A percentile compares a stretch with the other conserved stretches of the same genome.
phyloP scores from a whole-genome alignment of 1,139 yeast genomes.

The Blastobotrys aristatus region DNA sequence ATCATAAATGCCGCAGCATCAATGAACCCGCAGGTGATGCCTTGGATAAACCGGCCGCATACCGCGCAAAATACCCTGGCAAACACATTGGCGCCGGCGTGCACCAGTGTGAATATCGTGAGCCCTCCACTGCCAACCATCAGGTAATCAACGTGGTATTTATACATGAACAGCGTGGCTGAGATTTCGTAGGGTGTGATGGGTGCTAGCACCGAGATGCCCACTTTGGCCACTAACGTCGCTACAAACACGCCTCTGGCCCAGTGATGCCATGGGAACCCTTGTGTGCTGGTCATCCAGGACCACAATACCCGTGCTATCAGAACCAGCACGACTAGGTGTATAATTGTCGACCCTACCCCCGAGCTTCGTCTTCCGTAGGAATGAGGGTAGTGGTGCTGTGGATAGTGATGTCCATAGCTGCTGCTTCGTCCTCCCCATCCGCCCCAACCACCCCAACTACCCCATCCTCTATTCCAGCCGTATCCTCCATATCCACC shows the following conservation, averaged over 20 bases:
- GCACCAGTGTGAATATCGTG: conserved; percentile 3
- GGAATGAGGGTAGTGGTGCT: neutral
- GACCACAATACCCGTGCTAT: neutral
- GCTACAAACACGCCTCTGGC: conserved; percentile 5
- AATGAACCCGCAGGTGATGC: conserved; percentile 4
- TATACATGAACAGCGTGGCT: conserved; percentile 1
- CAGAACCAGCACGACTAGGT: neutral
- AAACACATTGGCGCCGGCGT: neutral
- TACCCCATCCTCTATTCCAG: neutral
- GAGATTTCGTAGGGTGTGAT: conserved; percentile 3
- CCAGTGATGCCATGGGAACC: conserved; percentile 8
- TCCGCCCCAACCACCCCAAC: neutral
- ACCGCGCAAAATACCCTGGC: conserved; percentile 8
- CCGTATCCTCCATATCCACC: neutral
- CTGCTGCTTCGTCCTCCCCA: neutral
- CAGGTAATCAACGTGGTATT: conserved; percentile 5
- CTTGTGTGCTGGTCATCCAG: conserved; percentile 1
- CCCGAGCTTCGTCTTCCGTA: neutral
- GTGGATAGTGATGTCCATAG: neutral
- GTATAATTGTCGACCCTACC: neutral
- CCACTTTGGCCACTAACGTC: neutral
- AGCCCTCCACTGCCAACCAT: conserved; percentile 3
- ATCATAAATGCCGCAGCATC: conserved; percentile 4
- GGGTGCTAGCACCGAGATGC: neutral
- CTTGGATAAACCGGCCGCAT: conserved; percentile 7